Evolutionary conservation across 306 rosid species (phyloP).

Genomic region (Purshia tridentata): DNA sequence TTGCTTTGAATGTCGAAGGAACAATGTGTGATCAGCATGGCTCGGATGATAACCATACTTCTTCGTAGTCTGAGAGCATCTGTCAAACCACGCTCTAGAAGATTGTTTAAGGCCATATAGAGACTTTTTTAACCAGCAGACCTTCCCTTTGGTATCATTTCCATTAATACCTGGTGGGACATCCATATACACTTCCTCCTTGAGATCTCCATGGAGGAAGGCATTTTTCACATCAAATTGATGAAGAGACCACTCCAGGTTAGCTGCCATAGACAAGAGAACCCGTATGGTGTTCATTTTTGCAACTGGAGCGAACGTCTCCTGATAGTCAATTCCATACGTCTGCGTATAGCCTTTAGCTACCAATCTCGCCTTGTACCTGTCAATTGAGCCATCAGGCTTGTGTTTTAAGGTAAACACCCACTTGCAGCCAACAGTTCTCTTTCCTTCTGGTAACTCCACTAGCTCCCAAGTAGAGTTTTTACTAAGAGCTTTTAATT

Average conservation of each 20-base stretch:
- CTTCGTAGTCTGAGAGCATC: not conserved
- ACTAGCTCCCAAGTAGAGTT: not conserved
- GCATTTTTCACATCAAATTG: not conserved
- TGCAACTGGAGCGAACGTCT: not conserved
- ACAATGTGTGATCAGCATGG: not conserved
- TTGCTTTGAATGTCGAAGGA: not conserved
- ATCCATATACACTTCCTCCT: not conserved
- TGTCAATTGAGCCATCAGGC: not conserved
- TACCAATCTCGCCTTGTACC: not conserved
- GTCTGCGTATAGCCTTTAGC: not conserved
- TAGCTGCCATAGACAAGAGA: not conserved
- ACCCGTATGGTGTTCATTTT: not conserved
- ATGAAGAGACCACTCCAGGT: not conserved
- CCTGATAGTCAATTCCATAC: not conserved
- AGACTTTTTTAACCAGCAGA: not conserved
- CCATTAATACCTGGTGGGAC: not conserved
- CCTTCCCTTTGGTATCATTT: not conserved
- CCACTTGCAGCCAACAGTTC: not conserved
- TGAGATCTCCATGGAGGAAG: not conserved
- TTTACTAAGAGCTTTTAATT: not conserved
- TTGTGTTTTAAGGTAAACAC: not conserved
- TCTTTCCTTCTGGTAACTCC: not conserved
- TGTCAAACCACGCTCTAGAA: not conserved
- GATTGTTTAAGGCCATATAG: not conserved
- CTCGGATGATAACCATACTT: not conserved